phyloP scores from a whole-genome alignment of 305 asterid genomes.

The Galium porrigens region DNA sequence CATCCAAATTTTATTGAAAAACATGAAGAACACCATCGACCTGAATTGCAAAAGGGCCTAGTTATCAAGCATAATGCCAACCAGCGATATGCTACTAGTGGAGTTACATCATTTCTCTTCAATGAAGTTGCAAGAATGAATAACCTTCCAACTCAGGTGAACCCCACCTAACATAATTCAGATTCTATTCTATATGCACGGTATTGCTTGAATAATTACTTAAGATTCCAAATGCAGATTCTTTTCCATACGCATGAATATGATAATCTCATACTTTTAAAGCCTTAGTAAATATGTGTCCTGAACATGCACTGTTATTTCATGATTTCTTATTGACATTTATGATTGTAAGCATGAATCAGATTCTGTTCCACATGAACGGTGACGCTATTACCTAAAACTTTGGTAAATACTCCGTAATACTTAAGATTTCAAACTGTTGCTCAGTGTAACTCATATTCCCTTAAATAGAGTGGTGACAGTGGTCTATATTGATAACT shows the following conservation, averaged over 20 bases:
- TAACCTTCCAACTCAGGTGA: conserved; percentile 83
- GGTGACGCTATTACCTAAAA: neutral
- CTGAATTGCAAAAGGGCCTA: conserved; percentile 79
- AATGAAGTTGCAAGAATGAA: conserved; percentile 68
- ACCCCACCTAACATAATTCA: neutral
- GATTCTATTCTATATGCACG: neutral
- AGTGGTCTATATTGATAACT: neutral
- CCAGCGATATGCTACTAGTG: conserved; percentile 94
- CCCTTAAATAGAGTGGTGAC: neutral
- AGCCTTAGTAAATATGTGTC: neutral
- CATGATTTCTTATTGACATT: neutral
- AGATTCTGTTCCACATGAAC: neutral
- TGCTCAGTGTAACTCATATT: neutral
- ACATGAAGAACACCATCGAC: conserved; percentile 92
- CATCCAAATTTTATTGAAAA: conserved; percentile 76
- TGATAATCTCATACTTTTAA: neutral
- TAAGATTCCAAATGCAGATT: neutral
- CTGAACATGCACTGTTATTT: neutral
- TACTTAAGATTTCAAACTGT: neutral
- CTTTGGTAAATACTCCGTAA: neutral
- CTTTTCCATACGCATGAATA: neutral
- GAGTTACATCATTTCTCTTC: conserved; percentile 83
- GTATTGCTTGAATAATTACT: neutral
- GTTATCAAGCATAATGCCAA: conserved; percentile 94
- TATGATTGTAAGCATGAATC: neutral